phyloP scores from a whole-genome alignment of 441 rosid species.

The Pelargonium citronellum region DNA sequence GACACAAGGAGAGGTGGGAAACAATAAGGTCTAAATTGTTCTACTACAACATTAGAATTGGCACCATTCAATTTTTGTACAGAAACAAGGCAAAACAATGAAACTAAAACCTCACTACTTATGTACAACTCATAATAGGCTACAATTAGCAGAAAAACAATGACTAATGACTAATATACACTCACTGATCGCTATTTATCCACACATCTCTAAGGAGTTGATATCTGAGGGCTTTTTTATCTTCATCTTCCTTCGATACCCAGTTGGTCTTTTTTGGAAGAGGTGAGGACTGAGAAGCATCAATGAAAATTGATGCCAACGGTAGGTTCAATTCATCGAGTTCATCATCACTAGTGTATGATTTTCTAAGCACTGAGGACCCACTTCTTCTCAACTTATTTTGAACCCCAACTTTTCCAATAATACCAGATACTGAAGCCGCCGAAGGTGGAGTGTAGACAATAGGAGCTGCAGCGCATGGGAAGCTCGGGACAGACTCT shows the following conservation, averaged over 20 bases:
- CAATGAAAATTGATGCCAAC: slow-evolving; percentile 47
- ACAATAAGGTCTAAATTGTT: slow-evolving; percentile 7
- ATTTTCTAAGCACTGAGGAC: slow-evolving; percentile 58
- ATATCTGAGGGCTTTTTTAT: slow-evolving; percentile 56
- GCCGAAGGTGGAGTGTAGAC: slow-evolving; percentile 58
- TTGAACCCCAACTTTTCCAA: slow-evolving; percentile 46
- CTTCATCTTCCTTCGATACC: slow-evolving; percentile 38
- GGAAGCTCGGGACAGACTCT: slow-evolving; percentile 41
- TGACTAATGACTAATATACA: slow-evolving; percentile 6
- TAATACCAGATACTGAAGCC: slow-evolving; percentile 36
- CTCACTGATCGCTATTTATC: slow-evolving; percentile 44
- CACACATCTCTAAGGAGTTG: slow-evolving; percentile 74
- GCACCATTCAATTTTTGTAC: slow-evolving; percentile 15
- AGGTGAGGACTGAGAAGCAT: slow-evolving; percentile 35
- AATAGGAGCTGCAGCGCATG: slow-evolving; percentile 56
- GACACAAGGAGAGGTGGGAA: too few species aligned
- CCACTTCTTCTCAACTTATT: slow-evolving; percentile 49
- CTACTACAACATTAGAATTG: slow-evolving; percentile 11
- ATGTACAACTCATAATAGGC: slow-evolving; percentile 21
- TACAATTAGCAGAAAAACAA: too few species aligned
- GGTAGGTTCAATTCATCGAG: slow-evolving; percentile 85
- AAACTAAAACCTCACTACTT: not conserved
- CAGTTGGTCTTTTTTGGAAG: slow-evolving; percentile 31
- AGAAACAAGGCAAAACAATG: slow-evolving; percentile 7
- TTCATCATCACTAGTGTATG: slow-evolving; percentile 85